These are phyloP conservation scores for Didymella glomerata DNA, from an alignment of 2,329 filamentous ascomycete genomes.

Conservation along the genomic window DNA sequence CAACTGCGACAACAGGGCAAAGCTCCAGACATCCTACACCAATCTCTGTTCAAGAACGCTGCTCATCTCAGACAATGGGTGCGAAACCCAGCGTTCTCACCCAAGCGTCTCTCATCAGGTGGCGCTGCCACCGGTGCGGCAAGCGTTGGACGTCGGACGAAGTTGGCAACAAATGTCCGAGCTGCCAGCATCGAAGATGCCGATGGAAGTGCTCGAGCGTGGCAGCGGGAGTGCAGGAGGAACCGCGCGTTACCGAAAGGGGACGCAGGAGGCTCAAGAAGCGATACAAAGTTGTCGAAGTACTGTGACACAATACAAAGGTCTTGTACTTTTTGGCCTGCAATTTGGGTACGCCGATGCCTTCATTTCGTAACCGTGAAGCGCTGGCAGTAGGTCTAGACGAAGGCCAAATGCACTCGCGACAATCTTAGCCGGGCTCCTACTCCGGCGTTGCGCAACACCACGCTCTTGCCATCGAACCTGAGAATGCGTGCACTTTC, in stretches of 20 bases:
- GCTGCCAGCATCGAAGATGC: constrained; percentile 3
- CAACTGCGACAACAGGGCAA: not conserved
- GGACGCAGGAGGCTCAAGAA: constrained; percentile 2
- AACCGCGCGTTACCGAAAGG: not conserved
- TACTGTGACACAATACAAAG: not conserved
- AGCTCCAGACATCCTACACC: not conserved
- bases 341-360: constrained; percentile 24
- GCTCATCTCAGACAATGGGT: not conserved
- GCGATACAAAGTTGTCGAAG: not conserved
- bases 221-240: not conserved
- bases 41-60: not conserved
- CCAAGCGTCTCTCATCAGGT: not conserved
- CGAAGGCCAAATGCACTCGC: not conserved
- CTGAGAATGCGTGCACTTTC: too few species aligned
- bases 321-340: too few species aligned
- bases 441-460: not conserved
- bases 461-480: too few species aligned
- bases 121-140: constrained; percentile 10
- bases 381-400: not conserved
- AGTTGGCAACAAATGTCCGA: constrained; percentile 5
- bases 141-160: constrained; percentile 8
- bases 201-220: constrained; percentile 6
- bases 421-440: not conserved
- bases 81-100: not conserved
- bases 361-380: not conserved